Conservation (phyloP, 805 yeast species). For the Nakazawaea molendinolei region DNA sequence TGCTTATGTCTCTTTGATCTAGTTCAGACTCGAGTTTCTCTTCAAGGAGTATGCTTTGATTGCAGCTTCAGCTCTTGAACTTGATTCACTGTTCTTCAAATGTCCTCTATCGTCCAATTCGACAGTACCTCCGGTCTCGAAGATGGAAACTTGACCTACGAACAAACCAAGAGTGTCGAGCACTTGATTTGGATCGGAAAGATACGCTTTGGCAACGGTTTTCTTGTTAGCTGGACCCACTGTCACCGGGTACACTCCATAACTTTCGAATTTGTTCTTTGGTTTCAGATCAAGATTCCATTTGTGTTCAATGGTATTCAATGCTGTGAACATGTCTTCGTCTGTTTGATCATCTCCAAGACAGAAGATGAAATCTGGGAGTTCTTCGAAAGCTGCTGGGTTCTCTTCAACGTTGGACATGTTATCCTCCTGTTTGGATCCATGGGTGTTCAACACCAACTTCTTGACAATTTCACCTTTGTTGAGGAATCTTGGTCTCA, state of each 20-base stretch:
- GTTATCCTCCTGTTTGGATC: constrained; percentile 37
- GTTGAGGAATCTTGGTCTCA: constrained; percentile 90
- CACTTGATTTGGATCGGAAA: constrained; percentile 79
- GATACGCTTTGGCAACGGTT: constrained; percentile 80
- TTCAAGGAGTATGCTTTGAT: constrained; percentile 24
- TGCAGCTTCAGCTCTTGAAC: constrained; percentile 33
- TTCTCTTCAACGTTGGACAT: constrained; percentile 2
- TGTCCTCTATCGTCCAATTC: constrained; percentile 77
- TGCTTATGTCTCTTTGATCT: too few relatives aligned
- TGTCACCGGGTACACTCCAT: constrained; percentile 77
- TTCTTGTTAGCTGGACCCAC: constrained; percentile 89
- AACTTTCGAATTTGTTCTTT: constrained; percentile 40
- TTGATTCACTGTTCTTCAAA: constrained; percentile 39
- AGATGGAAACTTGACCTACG: constrained; percentile 71
- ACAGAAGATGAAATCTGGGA: constrained; percentile 84
- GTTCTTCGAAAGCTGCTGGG: constrained; percentile 26
- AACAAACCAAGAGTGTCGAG: constrained; percentile 76
- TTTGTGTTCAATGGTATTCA: constrained; percentile 51
- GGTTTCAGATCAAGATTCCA: constrained; percentile 40
- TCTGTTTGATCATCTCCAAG: constrained; percentile 96
- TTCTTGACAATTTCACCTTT: constrained; percentile 94
- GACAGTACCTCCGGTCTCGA: constrained; percentile 73
- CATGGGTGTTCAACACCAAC: constrained; percentile 61
- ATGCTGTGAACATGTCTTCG: constrained; percentile 91
- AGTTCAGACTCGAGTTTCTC: too few relatives aligned